phyloP scores from a whole-genome alignment of 208 protist genomes.

The Leishmania lainsoni region DNA sequence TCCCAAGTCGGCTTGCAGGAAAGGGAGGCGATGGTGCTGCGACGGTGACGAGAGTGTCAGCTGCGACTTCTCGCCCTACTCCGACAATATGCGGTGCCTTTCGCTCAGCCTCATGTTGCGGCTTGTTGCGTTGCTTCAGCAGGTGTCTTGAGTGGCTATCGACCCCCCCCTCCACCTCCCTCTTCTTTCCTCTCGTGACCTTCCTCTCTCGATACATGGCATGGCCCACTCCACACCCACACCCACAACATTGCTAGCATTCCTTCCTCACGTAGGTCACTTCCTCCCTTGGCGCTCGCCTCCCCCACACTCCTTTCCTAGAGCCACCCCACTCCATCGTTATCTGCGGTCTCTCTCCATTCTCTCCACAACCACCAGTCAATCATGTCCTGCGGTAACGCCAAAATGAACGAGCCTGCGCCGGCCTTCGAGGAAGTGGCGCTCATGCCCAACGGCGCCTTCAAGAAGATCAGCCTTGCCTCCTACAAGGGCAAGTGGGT shows the following conservation, averaged over 20 bases:
- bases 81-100: not conserved
- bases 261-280: not conserved
- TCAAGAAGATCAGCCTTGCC: constrained; percentile 91
- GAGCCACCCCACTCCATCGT: not conserved
- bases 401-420: constrained; percentile 77
- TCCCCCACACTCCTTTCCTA: not conserved
- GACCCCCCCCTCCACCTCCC: not conserved
- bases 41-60: not conserved
- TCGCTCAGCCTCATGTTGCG: not conserved
- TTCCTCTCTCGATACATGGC: not conserved
- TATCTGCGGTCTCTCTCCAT: not conserved
- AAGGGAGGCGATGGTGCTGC: not conserved
- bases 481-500: constrained; percentile 95
- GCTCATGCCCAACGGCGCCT: constrained; percentile 93
- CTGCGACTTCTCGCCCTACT: not conserved
- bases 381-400: not conserved
- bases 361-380: not conserved
- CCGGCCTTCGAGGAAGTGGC: constrained; percentile 91
- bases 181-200: not conserved
- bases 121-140: not conserved
- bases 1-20: not conserved
- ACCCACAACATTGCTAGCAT: not conserved
- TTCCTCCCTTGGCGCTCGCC: not conserved
- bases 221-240: not conserved
- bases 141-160: not conserved